Evolutionary conservation across 176 grass and related monocot genomes (phyloP).

Genomic region (Leersia perrieri): DNA sequence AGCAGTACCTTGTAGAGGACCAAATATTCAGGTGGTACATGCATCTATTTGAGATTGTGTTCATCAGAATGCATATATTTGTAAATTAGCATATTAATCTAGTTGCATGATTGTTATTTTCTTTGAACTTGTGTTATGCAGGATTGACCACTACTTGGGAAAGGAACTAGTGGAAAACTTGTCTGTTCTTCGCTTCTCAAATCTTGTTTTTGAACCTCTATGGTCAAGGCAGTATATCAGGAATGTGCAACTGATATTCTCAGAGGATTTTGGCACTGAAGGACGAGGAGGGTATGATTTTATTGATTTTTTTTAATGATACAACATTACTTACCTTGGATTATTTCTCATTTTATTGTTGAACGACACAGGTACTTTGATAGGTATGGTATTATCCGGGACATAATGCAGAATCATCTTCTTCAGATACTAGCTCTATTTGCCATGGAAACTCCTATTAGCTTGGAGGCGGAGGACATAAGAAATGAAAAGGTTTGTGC

Average conservation of each 20-base stretch:
- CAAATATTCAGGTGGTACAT: constrained; percentile 88
- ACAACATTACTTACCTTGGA: constrained; percentile 13
- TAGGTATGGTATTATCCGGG: constrained; percentile 90
- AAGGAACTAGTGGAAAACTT: constrained; percentile 94
- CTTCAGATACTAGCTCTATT: constrained; percentile 94
- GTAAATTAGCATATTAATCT: background rate
- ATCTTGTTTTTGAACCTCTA: constrained; percentile 96
- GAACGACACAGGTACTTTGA: constrained; percentile 76
- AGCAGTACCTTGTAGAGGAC: constrained; percentile 87
- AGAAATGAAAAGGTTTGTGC: constrained; percentile 83
- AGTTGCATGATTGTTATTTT: background rate
- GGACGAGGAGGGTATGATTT: constrained; percentile 78
- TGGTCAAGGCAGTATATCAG: constrained; percentile 97
- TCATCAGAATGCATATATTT: background rate
- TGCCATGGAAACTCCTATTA: constrained; percentile 94
- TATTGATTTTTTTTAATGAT: constrained; percentile 16
- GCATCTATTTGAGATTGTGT: background rate
- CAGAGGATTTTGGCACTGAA: constrained; percentile 93
- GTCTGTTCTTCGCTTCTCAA: constrained; percentile 87
- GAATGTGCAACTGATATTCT: constrained; percentile 91
- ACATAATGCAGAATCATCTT: constrained; percentile 99
- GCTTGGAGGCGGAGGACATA: constrained; percentile 96
- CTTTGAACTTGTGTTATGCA: constrained; percentile 31
- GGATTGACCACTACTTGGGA: constrained; percentile 92
- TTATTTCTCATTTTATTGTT: constrained; percentile 34